Conservation (phyloP, 2,329 filamentous ascomycete species). For the Coniochaeta hoffmannii region DNA sequence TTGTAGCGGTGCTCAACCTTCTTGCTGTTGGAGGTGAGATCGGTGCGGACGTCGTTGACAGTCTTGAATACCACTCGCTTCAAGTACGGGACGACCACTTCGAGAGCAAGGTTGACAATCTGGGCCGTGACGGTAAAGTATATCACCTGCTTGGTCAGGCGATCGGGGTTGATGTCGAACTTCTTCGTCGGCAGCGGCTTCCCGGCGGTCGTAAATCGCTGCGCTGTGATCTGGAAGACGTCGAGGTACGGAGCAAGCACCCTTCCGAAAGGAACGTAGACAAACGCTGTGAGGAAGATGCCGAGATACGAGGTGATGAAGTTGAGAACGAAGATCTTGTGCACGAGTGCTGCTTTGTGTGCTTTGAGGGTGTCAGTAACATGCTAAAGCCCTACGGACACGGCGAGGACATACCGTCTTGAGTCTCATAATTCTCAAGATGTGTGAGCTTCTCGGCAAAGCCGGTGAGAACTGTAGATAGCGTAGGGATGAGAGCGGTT, state of each 20-base stretch:
- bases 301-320: conserved; percentile 94
- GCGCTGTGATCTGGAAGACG: conserved; percentile 68
- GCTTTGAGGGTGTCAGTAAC: conserved; percentile 33
- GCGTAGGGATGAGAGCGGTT: conserved; percentile 71
- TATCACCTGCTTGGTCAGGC: conserved; percentile 85
- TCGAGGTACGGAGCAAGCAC: conserved; percentile 80
- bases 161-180: conserved; percentile 76
- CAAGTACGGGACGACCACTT: conserved; percentile 76
- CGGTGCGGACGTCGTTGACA: conserved; percentile 66
- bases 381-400: neutral
- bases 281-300: conserved; percentile 85
- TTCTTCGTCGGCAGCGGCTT: conserved; percentile 57
- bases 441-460: conserved; percentile 73
- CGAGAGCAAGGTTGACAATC: conserved; percentile 77
- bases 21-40: conserved; percentile 42
- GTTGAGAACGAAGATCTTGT: conserved; percentile 93
- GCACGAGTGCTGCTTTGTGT: conserved; percentile 75
- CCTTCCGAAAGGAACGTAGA: conserved; percentile 87
- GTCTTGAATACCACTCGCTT: conserved; percentile 74
- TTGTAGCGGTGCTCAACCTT: conserved; percentile 38
- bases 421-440: conserved; percentile 87
- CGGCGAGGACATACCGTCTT: conserved; percentile 47
- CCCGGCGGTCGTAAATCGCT: conserved; percentile 67
- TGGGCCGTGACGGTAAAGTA: conserved; percentile 95
- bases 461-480: conserved; percentile 66